A percentile compares a stretch with the other conserved stretches of the same genome.
These are phyloP conservation scores for Tolypocladium tropicale DNA, from an alignment of 2,329 filamentous ascomycete species.

Conservation along the genomic window DNA sequence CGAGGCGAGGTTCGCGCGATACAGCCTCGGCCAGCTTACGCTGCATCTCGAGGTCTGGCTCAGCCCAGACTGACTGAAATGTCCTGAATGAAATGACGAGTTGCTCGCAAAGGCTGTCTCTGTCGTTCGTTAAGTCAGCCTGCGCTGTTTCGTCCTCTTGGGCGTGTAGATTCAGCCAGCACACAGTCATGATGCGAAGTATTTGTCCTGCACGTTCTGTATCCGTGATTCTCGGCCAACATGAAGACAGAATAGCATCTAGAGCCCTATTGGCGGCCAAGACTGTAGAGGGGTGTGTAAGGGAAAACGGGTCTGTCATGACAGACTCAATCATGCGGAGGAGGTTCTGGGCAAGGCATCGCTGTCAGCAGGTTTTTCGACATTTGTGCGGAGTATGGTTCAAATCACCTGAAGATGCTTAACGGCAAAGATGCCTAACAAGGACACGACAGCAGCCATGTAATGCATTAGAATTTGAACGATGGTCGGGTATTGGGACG, in stretches of 20 bases:
- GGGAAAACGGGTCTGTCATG: slow-evolving; percentile 59
- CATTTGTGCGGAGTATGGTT: neutral
- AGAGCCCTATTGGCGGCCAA: slow-evolving; percentile 41
- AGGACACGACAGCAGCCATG: slow-evolving; percentile 36
- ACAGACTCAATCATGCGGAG: slow-evolving; percentile 56
- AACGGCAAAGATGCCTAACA: slow-evolving; percentile 50
- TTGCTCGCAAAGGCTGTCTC: slow-evolving; percentile 6
- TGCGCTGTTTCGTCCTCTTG: slow-evolving; percentile 8
- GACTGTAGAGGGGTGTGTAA: slow-evolving; percentile 42
- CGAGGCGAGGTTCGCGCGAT: slow-evolving; percentile 17
- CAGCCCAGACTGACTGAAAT: slow-evolving; percentile 12
- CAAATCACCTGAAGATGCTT: slow-evolving; percentile 54
- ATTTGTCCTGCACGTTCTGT: slow-evolving; percentile 51
- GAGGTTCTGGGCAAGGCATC: slow-evolving; percentile 38
- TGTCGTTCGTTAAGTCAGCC: neutral
- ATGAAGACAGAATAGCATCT: slow-evolving; percentile 47
- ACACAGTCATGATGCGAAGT: slow-evolving; percentile 48
- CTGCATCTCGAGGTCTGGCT: slow-evolving; percentile 5
- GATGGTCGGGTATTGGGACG: slow-evolving; percentile 46
- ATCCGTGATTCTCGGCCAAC: slow-evolving; percentile 56
- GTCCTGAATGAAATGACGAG: slow-evolving; percentile 10
- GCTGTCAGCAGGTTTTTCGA: slow-evolving; percentile 4
- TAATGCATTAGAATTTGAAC: slow-evolving; percentile 45
- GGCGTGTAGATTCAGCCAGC: slow-evolving; percentile 49
- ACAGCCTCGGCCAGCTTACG: slow-evolving; percentile 10